Percentiles rank a stretch among this genome's conserved stretches.
phyloP scores from a whole-genome alignment of 257 asterid species.

The Nicotiana paniculata region DNA sequence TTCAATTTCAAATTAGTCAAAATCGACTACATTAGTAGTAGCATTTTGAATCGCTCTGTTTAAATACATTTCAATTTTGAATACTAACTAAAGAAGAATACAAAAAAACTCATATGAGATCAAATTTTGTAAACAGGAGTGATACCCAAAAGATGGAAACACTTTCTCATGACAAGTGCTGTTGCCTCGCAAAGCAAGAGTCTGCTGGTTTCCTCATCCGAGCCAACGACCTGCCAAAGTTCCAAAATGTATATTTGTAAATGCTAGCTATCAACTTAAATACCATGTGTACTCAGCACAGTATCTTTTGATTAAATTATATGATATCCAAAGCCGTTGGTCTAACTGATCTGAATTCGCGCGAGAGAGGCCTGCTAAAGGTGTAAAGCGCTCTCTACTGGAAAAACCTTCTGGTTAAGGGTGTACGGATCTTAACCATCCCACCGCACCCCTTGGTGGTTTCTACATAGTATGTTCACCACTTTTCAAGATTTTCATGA shows the following conservation, averaged over 20 bases:
- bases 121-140: constrained; percentile 86
- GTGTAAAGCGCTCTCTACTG: not conserved
- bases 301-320: not conserved
- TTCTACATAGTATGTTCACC: not conserved
- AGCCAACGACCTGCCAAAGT: constrained; percentile 61
- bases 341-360: not conserved
- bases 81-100: not conserved
- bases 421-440: not conserved
- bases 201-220: constrained; percentile 69
- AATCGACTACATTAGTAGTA: not conserved
- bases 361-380: not conserved
- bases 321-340: not conserved
- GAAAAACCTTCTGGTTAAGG: not conserved
- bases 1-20: not conserved
- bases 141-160: constrained; percentile 81
- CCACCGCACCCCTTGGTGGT: not conserved
- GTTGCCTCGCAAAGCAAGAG: constrained; percentile 93
- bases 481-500: not conserved
- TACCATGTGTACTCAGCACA: not conserved
- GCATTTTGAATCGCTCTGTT: not conserved
- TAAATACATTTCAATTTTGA: not conserved
- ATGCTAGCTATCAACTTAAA: not conserved
- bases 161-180: constrained; percentile 82
- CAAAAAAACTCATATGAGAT: not conserved
- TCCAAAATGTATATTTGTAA: not conserved